Evolutionary conservation across 1,284 basidiomycete species (phyloP).

Genomic region (Puccinia horiana): DNA sequence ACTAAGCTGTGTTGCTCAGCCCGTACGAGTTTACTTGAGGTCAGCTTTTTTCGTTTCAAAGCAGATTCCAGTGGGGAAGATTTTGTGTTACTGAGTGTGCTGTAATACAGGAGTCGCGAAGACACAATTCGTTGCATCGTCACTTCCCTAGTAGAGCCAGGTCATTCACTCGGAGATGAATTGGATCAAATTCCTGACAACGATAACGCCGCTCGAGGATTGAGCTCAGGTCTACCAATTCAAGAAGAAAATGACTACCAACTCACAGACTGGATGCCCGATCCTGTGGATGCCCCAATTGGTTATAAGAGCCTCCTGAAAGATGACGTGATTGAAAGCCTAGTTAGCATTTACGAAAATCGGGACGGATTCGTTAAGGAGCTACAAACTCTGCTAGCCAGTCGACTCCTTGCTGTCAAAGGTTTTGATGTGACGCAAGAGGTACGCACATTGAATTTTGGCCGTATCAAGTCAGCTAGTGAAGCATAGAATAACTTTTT

Average conservation of each 20-base stretch:
- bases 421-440: conserved; percentile 81
- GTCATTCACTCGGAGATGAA: conserved; percentile 69
- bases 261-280: conserved; percentile 88
- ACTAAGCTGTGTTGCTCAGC: conserved; percentile 84
- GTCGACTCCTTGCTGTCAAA: conserved; percentile 73
- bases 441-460: conserved; percentile 62
- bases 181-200: conserved; percentile 52
- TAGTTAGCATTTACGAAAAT: conserved; percentile 93
- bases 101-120: conserved; percentile 68
- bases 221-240: conserved; percentile 66
- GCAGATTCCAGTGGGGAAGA: not conserved
- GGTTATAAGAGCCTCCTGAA: conserved; percentile 65
- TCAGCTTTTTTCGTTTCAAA: conserved; percentile 55
- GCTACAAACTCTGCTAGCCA: conserved; percentile 81
- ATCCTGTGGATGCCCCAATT: conserved; percentile 88
- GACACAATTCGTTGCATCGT: conserved; percentile 92
- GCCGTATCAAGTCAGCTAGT: not conserved
- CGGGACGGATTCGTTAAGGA: conserved; percentile 92
- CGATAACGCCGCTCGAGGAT: conserved; percentile 54
- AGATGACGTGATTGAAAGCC: conserved; percentile 85
- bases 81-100: not conserved
- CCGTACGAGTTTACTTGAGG: conserved; percentile 82
- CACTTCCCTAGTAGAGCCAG: conserved; percentile 81
- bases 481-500: conserved; percentile 7
- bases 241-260: conserved; percentile 76